Evolutionary conservation across 306 rosid species (phyloP), one percentile per base, ranked within the genome.

Genomic region (Glycine soja): DNA sequence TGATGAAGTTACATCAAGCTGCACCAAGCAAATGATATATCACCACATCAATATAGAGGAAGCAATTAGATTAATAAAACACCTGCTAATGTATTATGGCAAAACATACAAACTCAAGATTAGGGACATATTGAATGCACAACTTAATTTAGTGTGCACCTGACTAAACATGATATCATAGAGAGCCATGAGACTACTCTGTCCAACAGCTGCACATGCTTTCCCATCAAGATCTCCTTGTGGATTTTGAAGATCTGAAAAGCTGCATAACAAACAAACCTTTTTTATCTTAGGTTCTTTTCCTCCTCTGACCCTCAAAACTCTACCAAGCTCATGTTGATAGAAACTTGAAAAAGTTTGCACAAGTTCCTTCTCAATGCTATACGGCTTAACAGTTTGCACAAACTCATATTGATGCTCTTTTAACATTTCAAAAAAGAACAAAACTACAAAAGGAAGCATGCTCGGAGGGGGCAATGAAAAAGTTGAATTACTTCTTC

Each of bases 121-220:
- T 67, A 1, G 2, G 14, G 13, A 19, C 71, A 69, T 76, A 48
- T 69, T 58, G 65, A 46, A 15, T 40, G 36, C 16, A 4, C 10
- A 72, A 54, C 3, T 53, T 54, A 46, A 24, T 48, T 43, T 40
- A 51, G 34, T 50, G 42, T 61, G 38, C 18, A 92, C 98, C 96
- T 94, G 97, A 81, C 96, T 91, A 77, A 94, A 94, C 95, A 92
- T 88, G 32, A 94, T 83, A 84, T 94, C 98, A 84, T 94, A 94
- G 46, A 94, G 96, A 80, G 98, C 98, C 98, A 94, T 94, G 76
- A 94, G 98, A 79, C 98, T 90, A 65, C 96, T 91, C 89, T 94
- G 97, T 56, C 97, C 97, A 57, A 94, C 98, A 30, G 96, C 92
- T 34, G 98, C 98, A 82, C 97, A 94, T 43, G 98, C 93, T 80